Base-by-base conservation (phyloP, 345 rosid genomes). In the Ceriops zippeliana region DNA sequence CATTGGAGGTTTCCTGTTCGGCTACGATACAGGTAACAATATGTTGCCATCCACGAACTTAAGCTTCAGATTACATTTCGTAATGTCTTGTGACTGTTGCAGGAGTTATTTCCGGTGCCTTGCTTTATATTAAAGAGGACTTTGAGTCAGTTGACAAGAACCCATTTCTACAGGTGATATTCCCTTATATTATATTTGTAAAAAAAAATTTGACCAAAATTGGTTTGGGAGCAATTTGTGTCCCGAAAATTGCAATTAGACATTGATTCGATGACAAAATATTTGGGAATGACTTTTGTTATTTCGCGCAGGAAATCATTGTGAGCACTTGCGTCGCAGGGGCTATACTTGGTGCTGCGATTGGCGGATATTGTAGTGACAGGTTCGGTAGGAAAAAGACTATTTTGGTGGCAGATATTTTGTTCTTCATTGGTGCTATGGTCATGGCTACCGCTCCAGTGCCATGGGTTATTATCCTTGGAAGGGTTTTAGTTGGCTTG, bases 271-370 rank as follows among this genome's bases (percentile, higher is more conserved):
- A 42, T 11, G 49, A 3, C 2, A 13, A 2, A 42, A 15, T 13
- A 42, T 42, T 1, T 42, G 37, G 37, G 2, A 34, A 7, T 2
- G 0, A 34, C 7, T 7, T 34, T 34, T 34, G 37, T 31, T 27
- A 8, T 3, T 42, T 38, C 6, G 31, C 57, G 35, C 72, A 77
- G 87, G 92, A 89, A 58, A 77, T 82, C 13, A 88, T 95, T 9
- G 98, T 95, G 69, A 95, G 99, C 70, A 88, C 86, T 88, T 88
- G 89, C 0, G 93, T 95, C n/a, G 92, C 86, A 0, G 97, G 97
- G 5, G 99, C 98, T 2, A 95, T 95, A 9, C 2, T 95, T 32
- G 98, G 99, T 0, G 98, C 98, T 5, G 99, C 87, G 0, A 0
- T 84, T 0, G 97, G 99, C 0, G 97, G 99, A 38, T 88, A 86